Evolutionary conservation across 2,329 filamentous ascomycete species (phyloP), one percentile per base, ranked within the genome.

Genomic region (Bipolaris gigantea): DNA sequence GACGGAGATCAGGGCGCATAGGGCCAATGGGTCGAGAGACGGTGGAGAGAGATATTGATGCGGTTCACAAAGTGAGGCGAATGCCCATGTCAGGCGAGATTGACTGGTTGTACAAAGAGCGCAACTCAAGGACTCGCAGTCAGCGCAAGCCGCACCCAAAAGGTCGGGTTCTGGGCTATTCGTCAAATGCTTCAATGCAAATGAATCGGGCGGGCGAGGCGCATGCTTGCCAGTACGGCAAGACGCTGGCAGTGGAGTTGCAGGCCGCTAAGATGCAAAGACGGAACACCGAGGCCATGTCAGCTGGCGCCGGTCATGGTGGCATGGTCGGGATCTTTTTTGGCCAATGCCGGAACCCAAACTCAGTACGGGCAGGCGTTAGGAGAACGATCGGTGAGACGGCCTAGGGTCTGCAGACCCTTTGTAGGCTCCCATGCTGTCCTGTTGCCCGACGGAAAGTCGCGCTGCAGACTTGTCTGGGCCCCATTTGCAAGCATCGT

Each of bases 301-400:
- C 50, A 41, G 50, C 52, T 62, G 53, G 56, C 55, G 43, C 54
- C 55, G 27, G 36, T 23, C 45, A 34, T 48, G 50, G 55, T 62
- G 57, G 57, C 51, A 66, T 56, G 58, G 59, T 55, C 54, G 59
- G 50, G 57, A 57, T 61, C 48, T 52, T 61, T 47, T 52, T 52
- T 57, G 59, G 57, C 63, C 59, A 65, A 65, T 60, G 58, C 65
- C 60, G 64, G 65, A 64, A 57, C 56, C 60, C 58, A 55, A 57
- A 52, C 46, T 53, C 40, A 62, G 57, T 56, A 60, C 70, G 69
- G 71, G 70, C 70, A 69, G 68, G 73, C 70, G 70, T 70, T 65
- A 72, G 66, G 60, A 60, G 52, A 62, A 66, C 54, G 59, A 64
- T 61, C 55, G 60, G 55, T 63, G 61, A 66, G 65, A 61, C 62